These are phyloP conservation scores for Diaporthe humulicola DNA, from an alignment of 2,329 filamentous ascomycete genomes.

Conservation along the genomic window DNA sequence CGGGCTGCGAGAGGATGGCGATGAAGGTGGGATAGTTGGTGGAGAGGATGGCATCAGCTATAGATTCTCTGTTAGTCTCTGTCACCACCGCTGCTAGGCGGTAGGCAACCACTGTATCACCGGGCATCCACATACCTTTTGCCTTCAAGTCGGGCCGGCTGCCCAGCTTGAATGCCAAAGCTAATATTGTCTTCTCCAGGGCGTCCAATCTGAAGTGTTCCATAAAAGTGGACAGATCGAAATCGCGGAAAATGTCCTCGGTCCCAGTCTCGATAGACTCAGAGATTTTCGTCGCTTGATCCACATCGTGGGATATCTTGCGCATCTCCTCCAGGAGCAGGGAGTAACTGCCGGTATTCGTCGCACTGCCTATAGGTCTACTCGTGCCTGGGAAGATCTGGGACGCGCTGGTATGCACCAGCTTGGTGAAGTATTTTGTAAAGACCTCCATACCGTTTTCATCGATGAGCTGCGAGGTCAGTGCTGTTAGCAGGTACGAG, in stretches of 20 bases:
- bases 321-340: constrained; percentile 87
- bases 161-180: constrained; percentile 89
- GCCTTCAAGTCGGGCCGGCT: constrained; percentile 84
- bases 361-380: constrained; percentile 72
- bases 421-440: constrained; percentile 92
- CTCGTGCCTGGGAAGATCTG: constrained; percentile 89
- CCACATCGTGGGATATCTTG: constrained; percentile 83
- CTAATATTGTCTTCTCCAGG: constrained; percentile 87
- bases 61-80: constrained; percentile 23
- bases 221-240: constrained; percentile 95
- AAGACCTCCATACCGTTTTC: constrained; percentile 99
- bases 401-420: constrained; percentile 90
- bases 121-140: constrained; percentile 75
- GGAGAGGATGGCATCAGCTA: constrained; percentile 91
- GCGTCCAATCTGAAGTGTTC: constrained; percentile 96
- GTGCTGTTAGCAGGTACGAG: background rate
- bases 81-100: background rate
- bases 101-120: background rate
- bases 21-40: constrained; percentile 84
- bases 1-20: constrained; percentile 77
- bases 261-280: constrained; percentile 92
- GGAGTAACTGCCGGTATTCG: constrained; percentile 81
- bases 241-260: constrained; percentile 94
- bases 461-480: constrained; percentile 81
- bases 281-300: constrained; percentile 91